Evolutionary conservation across 768 basidiomycete species (phyloP), one percentile per base, ranked within the genome.

Genomic region (Collybiopsis confluens): DNA sequence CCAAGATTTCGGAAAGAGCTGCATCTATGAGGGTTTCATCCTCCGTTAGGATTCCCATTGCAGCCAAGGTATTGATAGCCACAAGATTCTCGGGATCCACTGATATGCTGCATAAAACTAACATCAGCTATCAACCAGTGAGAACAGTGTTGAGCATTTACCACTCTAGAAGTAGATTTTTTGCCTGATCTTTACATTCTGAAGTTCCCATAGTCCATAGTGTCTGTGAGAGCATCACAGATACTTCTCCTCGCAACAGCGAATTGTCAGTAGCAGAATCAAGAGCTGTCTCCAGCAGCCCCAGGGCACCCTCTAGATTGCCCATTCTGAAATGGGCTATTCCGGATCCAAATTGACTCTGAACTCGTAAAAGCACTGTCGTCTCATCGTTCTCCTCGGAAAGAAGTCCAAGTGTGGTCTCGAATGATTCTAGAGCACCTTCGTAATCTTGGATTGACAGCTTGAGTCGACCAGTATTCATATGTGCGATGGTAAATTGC

Each of bases 21-120:
- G 93, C 94, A 64, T 95, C 91, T 23, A 94, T 77, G 18, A 97
- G 77, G 33, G 77, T 79, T 30, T 88, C 84, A 61, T 96, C 93
- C 30, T 77, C 75, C 2, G 86, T 86, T 50, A 94, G 69, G 52
- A 93, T 83, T 10, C 91, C 93, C 82, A 97, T 92, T n/a, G 88
- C 89, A 0, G 90, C 89, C 1, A 98, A 78, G 0, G 85, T 79
- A 43, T 87, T 90, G 65, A 96, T 88, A 1, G 91, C 92, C 51
- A 79, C 75, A 46, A 93, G 65, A 62, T 94, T 91, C 56, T 87
- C 87, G 0, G 86, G 79, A 64, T 96, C 90, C 23, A 76, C 68
- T 0, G 85, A 76, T 58, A 97, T 87, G 61, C 94, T 96, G 59
- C 18, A 50, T 24, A 44, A 40, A 46, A 51, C 48, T 15, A 41